Conservation (phyloP, 495 filamentous ascomycete species). For the Xylaria scruposa region DNA sequence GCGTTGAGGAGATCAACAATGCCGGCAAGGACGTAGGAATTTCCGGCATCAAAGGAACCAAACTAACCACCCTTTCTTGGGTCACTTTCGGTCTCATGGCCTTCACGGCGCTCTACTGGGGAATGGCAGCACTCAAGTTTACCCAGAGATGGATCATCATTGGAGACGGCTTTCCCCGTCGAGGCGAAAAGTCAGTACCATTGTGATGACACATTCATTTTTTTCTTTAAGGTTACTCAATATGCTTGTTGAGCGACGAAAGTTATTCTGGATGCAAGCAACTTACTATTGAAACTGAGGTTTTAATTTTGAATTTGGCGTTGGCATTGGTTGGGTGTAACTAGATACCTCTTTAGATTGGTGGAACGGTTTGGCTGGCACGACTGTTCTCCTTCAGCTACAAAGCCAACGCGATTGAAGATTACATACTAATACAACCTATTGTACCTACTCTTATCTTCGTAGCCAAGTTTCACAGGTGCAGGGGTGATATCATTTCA, state of each 20-base stretch:
- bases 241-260: neutral
- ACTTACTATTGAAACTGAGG: neutral
- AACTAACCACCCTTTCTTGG: slow-evolving; percentile 62
- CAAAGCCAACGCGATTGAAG: neutral
- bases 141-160: slow-evolving; percentile 58
- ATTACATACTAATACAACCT: slow-evolving; percentile 2
- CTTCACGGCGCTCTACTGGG: slow-evolving; percentile 60
- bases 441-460: neutral
- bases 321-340: slow-evolving; percentile 8
- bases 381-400: slow-evolving; percentile 10
- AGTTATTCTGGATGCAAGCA: neutral
- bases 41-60: slow-evolving; percentile 38
- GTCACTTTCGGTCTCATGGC: slow-evolving; percentile 67
- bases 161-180: slow-evolving; percentile 33
- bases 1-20: slow-evolving; percentile 41
- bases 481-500: slow-evolving; percentile 18
- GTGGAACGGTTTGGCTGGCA: slow-evolving; percentile 17
- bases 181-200: slow-evolving; percentile 11
- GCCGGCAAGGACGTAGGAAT: slow-evolving; percentile 43
- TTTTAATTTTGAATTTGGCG: neutral
- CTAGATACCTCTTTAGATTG: neutral
- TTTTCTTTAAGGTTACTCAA: neutral
- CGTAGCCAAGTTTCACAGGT: neutral
- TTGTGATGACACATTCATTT: neutral
- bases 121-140: slow-evolving; percentile 58